phyloP scores from a whole-genome alignment of 2,329 filamentous ascomycete species.

The Sporothrix brunneoviolacea region DNA sequence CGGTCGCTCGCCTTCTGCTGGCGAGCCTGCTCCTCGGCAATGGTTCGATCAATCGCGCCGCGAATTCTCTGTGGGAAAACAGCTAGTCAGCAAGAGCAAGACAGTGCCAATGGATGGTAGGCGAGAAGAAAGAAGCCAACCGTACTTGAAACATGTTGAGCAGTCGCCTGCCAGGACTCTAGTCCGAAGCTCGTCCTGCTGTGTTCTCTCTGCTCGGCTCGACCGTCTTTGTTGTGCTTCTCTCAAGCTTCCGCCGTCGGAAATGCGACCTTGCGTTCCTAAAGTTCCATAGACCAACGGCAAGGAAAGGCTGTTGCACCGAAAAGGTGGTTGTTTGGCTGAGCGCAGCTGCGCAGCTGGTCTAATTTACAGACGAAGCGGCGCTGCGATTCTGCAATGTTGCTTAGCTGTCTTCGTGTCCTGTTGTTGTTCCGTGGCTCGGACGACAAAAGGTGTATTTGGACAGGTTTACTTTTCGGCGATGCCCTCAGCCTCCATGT shows the following conservation, averaged over 20 bases:
- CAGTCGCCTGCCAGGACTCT: not conserved
- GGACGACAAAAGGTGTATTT: not conserved
- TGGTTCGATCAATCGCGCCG: conserved; percentile 77
- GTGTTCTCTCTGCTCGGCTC: not conserved
- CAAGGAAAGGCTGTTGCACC: not conserved
- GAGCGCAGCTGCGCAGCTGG: too few relatives aligned
- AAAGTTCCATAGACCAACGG: not conserved
- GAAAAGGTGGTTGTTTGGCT: not conserved
- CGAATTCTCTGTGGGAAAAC: conserved; percentile 58
- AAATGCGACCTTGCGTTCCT: not conserved
- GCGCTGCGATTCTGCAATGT: not conserved
- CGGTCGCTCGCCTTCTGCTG: conserved; percentile 49
- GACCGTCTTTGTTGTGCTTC: not conserved
- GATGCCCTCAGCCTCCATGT: conserved; percentile 2
- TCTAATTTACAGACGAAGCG: too few relatives aligned
- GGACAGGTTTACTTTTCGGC: conserved; percentile 12
- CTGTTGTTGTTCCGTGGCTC: not conserved
- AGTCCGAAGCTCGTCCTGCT: too few relatives aligned
- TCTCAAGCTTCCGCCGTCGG: not conserved
- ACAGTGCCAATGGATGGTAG: too few relatives aligned
- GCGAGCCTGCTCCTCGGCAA: conserved; percentile 85
- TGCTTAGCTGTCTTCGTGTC: not conserved
- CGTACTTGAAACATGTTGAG: conserved; percentile 23
- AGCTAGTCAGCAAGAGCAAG: not conserved
- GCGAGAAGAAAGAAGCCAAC: not conserved